phyloP scores from a whole-genome alignment of 2,329 filamentous ascomycete genomes.

The Apiospora kogelbergensis region DNA sequence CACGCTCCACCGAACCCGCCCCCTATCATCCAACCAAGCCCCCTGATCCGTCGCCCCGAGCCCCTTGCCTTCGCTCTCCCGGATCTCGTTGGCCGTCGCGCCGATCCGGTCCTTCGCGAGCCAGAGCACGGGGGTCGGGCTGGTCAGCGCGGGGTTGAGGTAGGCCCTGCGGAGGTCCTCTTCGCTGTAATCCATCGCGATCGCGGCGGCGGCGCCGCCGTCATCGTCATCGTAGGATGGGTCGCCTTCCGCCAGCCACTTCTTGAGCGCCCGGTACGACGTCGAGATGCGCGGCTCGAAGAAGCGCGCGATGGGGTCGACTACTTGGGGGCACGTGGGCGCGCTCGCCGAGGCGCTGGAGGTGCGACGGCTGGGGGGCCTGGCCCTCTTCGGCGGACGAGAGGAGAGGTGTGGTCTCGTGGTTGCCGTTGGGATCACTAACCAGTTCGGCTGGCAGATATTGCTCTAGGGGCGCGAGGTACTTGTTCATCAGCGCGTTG shows the following conservation, averaged over 20 bases:
- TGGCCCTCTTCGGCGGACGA: constrained; percentile 26
- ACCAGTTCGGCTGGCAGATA: constrained; percentile 26
- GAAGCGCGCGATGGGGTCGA: constrained; percentile 27
- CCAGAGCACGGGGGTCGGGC: constrained; percentile 60
- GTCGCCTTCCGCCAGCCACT: constrained; percentile 22
- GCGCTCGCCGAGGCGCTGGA: constrained; percentile 23
- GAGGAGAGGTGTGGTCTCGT: neutral
- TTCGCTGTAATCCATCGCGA: constrained; percentile 21
- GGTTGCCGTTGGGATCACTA: neutral
- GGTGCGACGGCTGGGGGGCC: constrained; percentile 16
- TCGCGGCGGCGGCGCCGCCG: constrained; percentile 4
- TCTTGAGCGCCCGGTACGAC: constrained; percentile 26
- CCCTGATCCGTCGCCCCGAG: constrained; percentile 67
- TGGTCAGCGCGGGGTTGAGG: constrained; percentile 29
- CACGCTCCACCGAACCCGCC: constrained; percentile 23
- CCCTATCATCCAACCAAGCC: constrained; percentile 51
- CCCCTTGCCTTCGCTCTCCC: constrained; percentile 57
- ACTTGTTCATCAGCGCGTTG: constrained; percentile 45
- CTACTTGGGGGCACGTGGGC: constrained; percentile 20
- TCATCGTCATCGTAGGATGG: constrained; percentile 18
- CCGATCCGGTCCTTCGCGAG: constrained; percentile 62
- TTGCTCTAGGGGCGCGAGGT: constrained; percentile 30
- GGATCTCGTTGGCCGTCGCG: constrained; percentile 59
- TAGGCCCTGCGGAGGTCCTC: constrained; percentile 30
- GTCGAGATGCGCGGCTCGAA: constrained; percentile 28